Conservation (phyloP, 345 rosid genomes). For the Raphanus sativus region DNA sequence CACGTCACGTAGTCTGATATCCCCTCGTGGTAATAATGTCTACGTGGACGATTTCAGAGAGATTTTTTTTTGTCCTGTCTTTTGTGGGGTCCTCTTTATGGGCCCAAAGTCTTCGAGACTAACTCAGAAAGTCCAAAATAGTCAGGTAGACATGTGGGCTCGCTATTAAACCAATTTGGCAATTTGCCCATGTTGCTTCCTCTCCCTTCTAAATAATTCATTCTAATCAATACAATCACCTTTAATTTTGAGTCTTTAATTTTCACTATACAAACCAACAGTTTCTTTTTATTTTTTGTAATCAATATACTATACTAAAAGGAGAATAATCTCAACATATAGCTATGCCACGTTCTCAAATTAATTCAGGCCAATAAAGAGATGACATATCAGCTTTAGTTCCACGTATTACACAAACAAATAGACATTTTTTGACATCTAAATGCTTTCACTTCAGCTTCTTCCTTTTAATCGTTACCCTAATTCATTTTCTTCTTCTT, state of each 20-base stretch:
- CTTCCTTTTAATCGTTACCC: no score
- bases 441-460: no score
- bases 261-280: slow-evolving; percentile 11
- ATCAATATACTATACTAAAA: no score
- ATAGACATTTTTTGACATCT: no score
- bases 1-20: no score
- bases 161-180: slow-evolving; percentile 34
- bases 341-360: not conserved
- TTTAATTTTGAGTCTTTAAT: slow-evolving; percentile 17
- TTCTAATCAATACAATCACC: slow-evolving; percentile 7
- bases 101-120: slow-evolving; percentile 29
- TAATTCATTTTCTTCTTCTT: no score
- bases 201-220: slow-evolving; percentile 24
- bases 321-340: no score
- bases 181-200: slow-evolving; percentile 34
- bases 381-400: no score
- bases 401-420: no score
- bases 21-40: slow-evolving; percentile 3
- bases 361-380: not conserved
- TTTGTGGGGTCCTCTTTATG: slow-evolving; percentile 11
- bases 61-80: slow-evolving; percentile 15
- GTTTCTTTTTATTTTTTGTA: not conserved
- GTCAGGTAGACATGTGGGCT: slow-evolving; percentile 35
- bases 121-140: slow-evolving; percentile 37
- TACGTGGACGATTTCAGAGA: slow-evolving; percentile 15